A percentile compares a stretch with the other conserved stretches of the same genome.
Evolutionary conservation across 768 basidiomycete species (phyloP).

Genomic region (Boletus rufocinnamomeus): DNA sequence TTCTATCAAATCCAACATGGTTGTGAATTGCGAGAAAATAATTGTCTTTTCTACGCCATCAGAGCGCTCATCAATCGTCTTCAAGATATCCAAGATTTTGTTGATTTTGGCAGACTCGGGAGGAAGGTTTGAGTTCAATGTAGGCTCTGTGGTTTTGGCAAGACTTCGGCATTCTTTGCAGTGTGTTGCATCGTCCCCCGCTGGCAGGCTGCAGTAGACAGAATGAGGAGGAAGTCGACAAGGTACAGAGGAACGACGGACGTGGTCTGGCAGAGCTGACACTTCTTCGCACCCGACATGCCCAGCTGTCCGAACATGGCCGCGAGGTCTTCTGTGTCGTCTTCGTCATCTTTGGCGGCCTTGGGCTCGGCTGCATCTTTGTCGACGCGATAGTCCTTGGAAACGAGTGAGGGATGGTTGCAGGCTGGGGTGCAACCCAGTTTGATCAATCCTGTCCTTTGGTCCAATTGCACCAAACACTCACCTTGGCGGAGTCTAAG

Average conservation of each 20-base stretch:
- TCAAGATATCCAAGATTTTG: constrained; percentile 74
- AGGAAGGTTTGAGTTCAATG: constrained; percentile 41
- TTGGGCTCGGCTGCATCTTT: constrained; percentile 75
- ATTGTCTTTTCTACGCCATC: constrained; percentile 85
- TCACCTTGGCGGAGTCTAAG: constrained; percentile 88
- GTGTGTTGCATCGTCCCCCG: constrained; percentile 38
- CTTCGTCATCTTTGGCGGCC: constrained; percentile 50
- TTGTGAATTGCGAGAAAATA: constrained; percentile 92
- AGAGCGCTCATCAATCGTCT: constrained; percentile 59
- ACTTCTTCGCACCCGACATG: constrained; percentile 60
- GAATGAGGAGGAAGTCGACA: constrained; percentile 3
- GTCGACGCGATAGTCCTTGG: constrained; percentile 73
- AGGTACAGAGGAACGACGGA: constrained; percentile 39
- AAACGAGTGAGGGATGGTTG: constrained; percentile 83
- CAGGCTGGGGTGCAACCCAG: constrained; percentile 57
- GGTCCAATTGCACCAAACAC: constrained; percentile 12
- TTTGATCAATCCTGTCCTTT: constrained; percentile 1
- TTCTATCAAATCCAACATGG: constrained; percentile 83
- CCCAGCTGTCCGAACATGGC: constrained; percentile 70
- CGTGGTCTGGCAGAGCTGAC: constrained; percentile 75
- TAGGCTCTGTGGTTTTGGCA: constrained; percentile 45
- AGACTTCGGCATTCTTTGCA: constrained; percentile 64
- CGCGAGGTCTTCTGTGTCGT: constrained; percentile 73
- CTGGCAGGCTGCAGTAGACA: constrained; percentile 17
- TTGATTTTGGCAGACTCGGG: constrained; percentile 86